A percentile compares a stretch with the other conserved stretches of the same genome.
phyloP scores from a whole-genome alignment of 495 filamentous ascomycete species.

The Neurospora pannonica region DNA sequence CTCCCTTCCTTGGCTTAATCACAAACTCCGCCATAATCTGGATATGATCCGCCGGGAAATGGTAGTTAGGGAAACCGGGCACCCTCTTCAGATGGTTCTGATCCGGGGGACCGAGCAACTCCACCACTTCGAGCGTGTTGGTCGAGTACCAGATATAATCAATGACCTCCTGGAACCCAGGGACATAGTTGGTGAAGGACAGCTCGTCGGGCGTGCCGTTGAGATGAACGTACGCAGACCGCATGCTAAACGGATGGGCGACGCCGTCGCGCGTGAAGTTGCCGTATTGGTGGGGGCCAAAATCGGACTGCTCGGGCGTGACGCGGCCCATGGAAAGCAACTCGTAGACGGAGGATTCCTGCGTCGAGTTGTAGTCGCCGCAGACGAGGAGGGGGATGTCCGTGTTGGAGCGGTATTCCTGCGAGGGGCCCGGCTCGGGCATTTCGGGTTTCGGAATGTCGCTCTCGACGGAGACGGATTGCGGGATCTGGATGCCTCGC shows the following conservation, averaged over 20 bases:
- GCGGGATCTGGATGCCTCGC: slow-evolving; percentile 55
- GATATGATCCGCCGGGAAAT: slow-evolving; percentile 96
- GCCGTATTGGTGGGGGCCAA: slow-evolving; percentile 65
- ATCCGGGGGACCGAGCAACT: slow-evolving; percentile 83
- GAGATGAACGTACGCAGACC: slow-evolving; percentile 71
- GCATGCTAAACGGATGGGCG: slow-evolving; percentile 85
- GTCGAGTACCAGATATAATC: slow-evolving; percentile 98
- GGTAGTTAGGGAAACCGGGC: slow-evolving; percentile 92
- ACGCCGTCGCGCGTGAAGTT: slow-evolving; percentile 88
- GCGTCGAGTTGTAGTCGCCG: slow-evolving; percentile 89
- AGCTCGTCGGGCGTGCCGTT: slow-evolving; percentile 62
- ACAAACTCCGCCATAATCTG: slow-evolving; percentile 86
- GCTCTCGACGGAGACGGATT: slow-evolving; percentile 39
- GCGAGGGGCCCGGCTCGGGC: slow-evolving; percentile 41
- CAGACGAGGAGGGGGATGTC: slow-evolving; percentile 88
- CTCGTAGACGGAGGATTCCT: slow-evolving; percentile 79
- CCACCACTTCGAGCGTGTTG: slow-evolving; percentile 79
- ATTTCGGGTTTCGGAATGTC: slow-evolving; percentile 22
- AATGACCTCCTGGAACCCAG: slow-evolving; percentile 78
- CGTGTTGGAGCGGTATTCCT: slow-evolving; percentile 71
- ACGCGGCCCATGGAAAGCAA: slow-evolving; percentile 69
- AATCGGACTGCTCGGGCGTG: slow-evolving; percentile 62
- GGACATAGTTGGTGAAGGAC: slow-evolving; percentile 92
- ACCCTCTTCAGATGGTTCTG: slow-evolving; percentile 80
- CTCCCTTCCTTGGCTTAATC: slow-evolving; percentile 79